Evolutionary conservation across 1,284 basidiomycete genomes (phyloP).

Genomic region (Ganoderma sinense): DNA sequence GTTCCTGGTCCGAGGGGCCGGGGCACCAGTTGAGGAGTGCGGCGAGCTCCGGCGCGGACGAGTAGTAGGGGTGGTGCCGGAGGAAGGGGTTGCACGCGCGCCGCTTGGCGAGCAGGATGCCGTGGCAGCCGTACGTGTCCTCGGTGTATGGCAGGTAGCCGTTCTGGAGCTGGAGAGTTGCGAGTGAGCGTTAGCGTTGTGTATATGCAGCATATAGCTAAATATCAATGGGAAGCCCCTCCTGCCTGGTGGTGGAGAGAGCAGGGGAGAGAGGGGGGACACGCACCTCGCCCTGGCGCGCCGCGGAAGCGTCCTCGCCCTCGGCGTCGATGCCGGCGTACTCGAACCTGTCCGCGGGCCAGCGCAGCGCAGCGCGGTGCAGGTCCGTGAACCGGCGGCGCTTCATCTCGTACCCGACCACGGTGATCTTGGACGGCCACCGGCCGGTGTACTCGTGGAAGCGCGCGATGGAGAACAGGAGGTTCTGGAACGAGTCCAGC

Average conservation of each 20-base stretch:
- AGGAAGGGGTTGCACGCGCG: constrained; percentile 78
- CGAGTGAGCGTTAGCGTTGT: background rate
- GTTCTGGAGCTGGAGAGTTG: constrained; percentile 55
- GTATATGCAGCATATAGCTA: no score
- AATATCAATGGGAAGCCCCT: no score
- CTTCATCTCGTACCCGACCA: constrained; percentile 96
- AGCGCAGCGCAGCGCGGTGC: constrained; percentile 85
- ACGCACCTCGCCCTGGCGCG: constrained; percentile 75
- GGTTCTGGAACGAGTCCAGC: constrained; percentile 92
- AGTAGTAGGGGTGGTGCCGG: constrained; percentile 88
- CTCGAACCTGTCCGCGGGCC: constrained; percentile 73
- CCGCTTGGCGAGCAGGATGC: constrained; percentile 78
- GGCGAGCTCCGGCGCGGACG: constrained; percentile 77
- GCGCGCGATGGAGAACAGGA: constrained; percentile 90
- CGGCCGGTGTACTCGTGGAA: constrained; percentile 90
- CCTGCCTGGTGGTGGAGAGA: no score
- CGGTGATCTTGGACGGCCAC: constrained; percentile 85
- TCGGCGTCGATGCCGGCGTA: constrained; percentile 90
- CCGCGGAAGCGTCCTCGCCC: constrained; percentile 57
- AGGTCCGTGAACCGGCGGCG: constrained; percentile 83
- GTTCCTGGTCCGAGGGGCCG: constrained; percentile 30
- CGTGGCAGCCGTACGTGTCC: constrained; percentile 91
- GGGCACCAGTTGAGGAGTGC: constrained; percentile 92
- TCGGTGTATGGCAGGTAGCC: constrained; percentile 80
- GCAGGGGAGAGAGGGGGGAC: background rate